phyloP scores from a whole-genome alignment of 495 filamentous ascomycete genomes.

The Tetracladium marchalianum region DNA sequence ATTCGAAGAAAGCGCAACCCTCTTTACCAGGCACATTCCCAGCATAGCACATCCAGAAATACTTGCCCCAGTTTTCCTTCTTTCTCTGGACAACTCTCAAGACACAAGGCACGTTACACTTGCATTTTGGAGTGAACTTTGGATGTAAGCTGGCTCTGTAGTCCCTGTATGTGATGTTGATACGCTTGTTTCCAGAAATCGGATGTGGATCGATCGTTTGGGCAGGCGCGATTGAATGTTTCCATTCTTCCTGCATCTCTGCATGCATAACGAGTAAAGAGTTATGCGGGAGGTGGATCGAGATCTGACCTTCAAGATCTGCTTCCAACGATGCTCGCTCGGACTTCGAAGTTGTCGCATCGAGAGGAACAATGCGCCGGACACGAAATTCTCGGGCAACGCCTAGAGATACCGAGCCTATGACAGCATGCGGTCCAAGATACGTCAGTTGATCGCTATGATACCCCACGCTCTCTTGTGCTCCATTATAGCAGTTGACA shows the following conservation, averaged over 20 bases:
- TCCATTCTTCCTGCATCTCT: constrained; percentile 78
- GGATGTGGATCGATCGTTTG: constrained; percentile 73
- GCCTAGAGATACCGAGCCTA: constrained; percentile 82
- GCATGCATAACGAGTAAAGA: constrained; percentile 91
- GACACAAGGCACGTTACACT: constrained; percentile 60
- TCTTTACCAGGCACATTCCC: constrained; percentile 67
- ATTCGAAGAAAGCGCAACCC: constrained; percentile 74
- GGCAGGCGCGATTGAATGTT: constrained; percentile 67
- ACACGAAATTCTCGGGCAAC: constrained; percentile 88
- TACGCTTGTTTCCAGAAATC: constrained; percentile 62
- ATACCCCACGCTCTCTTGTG: constrained; percentile 73
- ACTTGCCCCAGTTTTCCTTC: constrained; percentile 62
- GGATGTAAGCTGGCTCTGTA: constrained; percentile 72
- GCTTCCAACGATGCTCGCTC: constrained; percentile 22
- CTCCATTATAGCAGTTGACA: constrained; percentile 85
- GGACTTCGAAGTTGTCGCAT: constrained; percentile 26
- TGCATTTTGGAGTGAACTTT: constrained; percentile 49
- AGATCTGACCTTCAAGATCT: constrained; percentile 70
- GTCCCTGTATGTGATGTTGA: constrained; percentile 91
- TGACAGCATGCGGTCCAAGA: constrained; percentile 76
- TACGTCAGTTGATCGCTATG: constrained; percentile 92
- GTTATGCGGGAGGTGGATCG: constrained; percentile 89
- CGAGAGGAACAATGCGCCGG: constrained; percentile 54
- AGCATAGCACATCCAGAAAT: constrained; percentile 92
- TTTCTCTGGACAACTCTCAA: constrained; percentile 72